Base-by-base conservation (phyloP, 2,329 filamentous ascomycete species). In the Talaromyces sp. region DNA sequence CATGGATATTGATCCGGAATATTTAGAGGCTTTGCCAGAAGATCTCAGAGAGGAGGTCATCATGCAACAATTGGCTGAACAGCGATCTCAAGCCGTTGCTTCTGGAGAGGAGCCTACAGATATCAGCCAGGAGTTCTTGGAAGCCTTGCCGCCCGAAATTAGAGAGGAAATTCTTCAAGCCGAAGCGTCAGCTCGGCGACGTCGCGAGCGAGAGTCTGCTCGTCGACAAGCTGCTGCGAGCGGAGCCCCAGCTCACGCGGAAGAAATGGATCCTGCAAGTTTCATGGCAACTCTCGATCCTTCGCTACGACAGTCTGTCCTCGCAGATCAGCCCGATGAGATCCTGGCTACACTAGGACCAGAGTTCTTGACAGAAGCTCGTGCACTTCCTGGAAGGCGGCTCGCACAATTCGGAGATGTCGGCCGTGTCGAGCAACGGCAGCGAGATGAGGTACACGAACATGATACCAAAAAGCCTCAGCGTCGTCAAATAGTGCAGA, bases 31-130 rank as follows among this genome's bases (percentile, higher is more conserved):
- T n/a, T 82, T 99, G n/a, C 95, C 95, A 0, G 95, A 99, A 71
- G 96, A 99, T 67, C 88, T 98, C 74, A 87, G 95, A 54, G 94
- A 98, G 76, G 95, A 99, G 75, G 95, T 99, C 58, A 91, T 99
- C 69, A 92, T 96, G 76, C 89, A 93, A 67, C 93, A 96, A 66
- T 86, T 97, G 68, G 92, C 91, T 61, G 88, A 92, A 69, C 87
- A 94, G 69, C 88, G 94, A 68, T 90, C 90, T 8, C 88, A 95
- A 76, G 91, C 92, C 78, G 89, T 74, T 24, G 85, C 82, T 79
- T 84, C 86, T 31, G 86, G 87, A 19, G 91, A 93, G 66, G 88
- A 93, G 71, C 77, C 78, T 14, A 79, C 74, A 48, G 77, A 80
- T 66, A 94, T 96, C 67, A 94, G 93, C 77, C 90, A 92, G 69